Conservation (phyloP, 805 yeast genomes). For the Wickerhamomyces chambardii region DNA sequence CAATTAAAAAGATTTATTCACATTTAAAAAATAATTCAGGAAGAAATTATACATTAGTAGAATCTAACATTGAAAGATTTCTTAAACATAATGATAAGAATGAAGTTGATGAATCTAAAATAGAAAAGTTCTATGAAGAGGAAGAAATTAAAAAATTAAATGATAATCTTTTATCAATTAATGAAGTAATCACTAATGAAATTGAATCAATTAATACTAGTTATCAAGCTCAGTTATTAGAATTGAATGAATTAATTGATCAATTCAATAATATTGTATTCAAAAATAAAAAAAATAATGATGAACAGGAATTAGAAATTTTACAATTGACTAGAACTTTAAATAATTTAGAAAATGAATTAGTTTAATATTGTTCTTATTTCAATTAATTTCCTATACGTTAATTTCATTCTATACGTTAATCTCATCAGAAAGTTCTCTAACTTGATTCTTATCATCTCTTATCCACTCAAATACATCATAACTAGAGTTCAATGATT, state of each 20-base stretch:
- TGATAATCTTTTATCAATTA: conserved; percentile 17
- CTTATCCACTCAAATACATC: conserved; percentile 74
- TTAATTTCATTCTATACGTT: conserved; percentile 13
- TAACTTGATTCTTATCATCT: conserved; percentile 14
- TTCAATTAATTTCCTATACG: no score
- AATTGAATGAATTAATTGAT: conserved; percentile 16
- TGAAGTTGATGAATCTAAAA: neutral
- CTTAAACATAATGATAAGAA: conserved; percentile 1
- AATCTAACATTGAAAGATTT: neutral
- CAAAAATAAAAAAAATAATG: conserved; percentile 1
- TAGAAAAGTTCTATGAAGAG: neutral
- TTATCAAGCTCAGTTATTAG: conserved; percentile 9
- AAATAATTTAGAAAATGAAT: conserved; percentile 6
- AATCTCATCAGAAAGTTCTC: conserved; percentile 14
- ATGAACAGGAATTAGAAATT: conserved; percentile 8
- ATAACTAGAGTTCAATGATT: conserved; percentile 77
- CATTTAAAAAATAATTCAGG: conserved; percentile 1
- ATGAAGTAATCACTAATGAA: conserved; percentile 19
- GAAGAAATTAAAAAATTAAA: conserved; percentile 4
- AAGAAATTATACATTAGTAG: neutral
- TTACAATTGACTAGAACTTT: conserved; percentile 8
- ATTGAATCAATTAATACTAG: conserved; percentile 10
- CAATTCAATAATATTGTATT: conserved; percentile 19
- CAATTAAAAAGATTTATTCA: conserved; percentile 3
- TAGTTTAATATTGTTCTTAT: neutral